Conservation (phyloP, 768 basidiomycete species). For the Mycena kentingensis region DNA sequence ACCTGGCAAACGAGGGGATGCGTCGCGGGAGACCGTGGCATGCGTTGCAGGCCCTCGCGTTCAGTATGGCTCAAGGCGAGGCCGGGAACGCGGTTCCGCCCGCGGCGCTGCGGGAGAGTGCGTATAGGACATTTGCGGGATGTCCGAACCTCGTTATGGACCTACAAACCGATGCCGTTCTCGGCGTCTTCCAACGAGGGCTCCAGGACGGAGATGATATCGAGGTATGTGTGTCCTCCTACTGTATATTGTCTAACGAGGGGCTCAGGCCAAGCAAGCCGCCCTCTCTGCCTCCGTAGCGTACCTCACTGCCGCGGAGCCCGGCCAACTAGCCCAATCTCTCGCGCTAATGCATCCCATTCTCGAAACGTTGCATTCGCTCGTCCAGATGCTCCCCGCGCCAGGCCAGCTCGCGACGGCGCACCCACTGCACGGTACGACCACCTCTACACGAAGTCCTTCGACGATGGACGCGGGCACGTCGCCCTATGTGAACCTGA, state of each 20-base stretch:
- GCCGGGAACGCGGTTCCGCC: constrained; percentile 13
- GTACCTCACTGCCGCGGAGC: constrained; percentile 66
- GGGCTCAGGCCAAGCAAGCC: constrained; percentile 65
- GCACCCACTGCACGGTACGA: constrained; percentile 15
- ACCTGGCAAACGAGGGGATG: constrained; percentile 77
- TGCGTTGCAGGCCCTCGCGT: constrained; percentile 70
- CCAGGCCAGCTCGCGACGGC: constrained; percentile 29
- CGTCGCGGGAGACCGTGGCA: constrained; percentile 79
- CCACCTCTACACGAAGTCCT: constrained; percentile 24
- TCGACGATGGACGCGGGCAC: constrained; percentile 29
- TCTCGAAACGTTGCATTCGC: constrained; percentile 70
- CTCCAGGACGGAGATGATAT: constrained; percentile 66
- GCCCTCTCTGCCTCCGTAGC: constrained; percentile 70
- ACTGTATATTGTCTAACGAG: constrained; percentile 2
- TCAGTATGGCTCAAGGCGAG: constrained; percentile 56
- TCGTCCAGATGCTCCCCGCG: constrained; percentile 42
- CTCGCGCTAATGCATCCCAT: constrained; percentile 66
- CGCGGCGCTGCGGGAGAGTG: constrained; percentile 53
- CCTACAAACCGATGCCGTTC: constrained; percentile 68
- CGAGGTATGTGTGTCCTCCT: constrained; percentile 47
- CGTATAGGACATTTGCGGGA: constrained; percentile 71
- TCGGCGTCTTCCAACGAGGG: constrained; percentile 67
- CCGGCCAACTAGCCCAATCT: constrained; percentile 61
- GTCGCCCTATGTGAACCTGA: constrained; percentile 46
- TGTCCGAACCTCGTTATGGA: constrained; percentile 78